phyloP scores from a whole-genome alignment of 2,329 filamentous ascomycete species.

The Amauroascus verrucosus region DNA sequence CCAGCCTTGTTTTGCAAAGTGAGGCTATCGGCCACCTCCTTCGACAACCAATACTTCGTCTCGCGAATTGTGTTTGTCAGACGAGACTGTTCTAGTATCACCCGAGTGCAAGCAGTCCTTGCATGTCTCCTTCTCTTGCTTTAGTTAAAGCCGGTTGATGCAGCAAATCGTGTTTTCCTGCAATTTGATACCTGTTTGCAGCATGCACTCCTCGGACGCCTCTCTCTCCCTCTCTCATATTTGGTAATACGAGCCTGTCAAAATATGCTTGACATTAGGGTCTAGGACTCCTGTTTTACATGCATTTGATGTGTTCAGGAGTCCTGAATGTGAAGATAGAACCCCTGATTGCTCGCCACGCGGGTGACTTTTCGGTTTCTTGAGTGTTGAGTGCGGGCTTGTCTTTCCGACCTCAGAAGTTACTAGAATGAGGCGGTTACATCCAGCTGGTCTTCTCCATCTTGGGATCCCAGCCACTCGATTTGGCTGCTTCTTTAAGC shows the following conservation, averaged over 20 bases:
- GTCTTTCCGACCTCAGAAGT: background rate
- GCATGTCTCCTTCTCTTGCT: background rate
- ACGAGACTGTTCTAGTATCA: background rate
- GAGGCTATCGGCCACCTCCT: background rate
- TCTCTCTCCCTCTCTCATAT: background rate
- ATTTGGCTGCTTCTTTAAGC: background rate
- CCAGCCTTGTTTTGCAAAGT: conserved; percentile 11
- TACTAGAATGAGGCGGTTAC: conserved; percentile 12
- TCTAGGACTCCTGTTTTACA: background rate
- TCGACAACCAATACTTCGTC: background rate
- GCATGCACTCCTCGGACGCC: background rate
- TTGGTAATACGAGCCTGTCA: background rate
- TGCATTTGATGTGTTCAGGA: background rate
- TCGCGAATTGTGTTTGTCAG: background rate
- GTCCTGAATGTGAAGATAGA: background rate
- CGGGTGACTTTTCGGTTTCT: background rate
- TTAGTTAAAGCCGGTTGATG: background rate
- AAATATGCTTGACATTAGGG: background rate
- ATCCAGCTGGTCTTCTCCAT: background rate
- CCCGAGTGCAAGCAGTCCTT: background rate
- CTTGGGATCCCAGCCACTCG: conserved; percentile 3
- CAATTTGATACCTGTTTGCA: conserved; percentile 8
- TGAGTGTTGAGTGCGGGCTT: background rate
- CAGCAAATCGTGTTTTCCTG: conserved; percentile 5
- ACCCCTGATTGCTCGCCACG: background rate